Base-by-base conservation (phyloP, 2,329 filamentous ascomycete genomes). In the Karstenula rhodostoma region DNA sequence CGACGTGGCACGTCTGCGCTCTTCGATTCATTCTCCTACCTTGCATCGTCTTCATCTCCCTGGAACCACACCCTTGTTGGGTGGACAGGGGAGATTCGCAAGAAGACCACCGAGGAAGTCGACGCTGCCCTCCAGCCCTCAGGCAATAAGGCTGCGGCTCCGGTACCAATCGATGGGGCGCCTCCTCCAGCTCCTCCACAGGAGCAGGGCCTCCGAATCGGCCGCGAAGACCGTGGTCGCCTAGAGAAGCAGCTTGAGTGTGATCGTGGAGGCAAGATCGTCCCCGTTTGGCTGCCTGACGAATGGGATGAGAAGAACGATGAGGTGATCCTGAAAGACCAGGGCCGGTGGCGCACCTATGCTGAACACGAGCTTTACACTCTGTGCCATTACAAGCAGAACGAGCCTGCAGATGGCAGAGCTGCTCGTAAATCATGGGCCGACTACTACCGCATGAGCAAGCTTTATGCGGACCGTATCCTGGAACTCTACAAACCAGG, bases 21-120 rank as follows among this genome's bases (percentile, higher is more conserved):
- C 35, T 96, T 96, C 79, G 93, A 97, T 77, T 94, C 93, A 10
- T 93, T 98, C 73, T 87, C 90, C 58, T 90, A 96, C 78, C 87
- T 98, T 47, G 92, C 93, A 3, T 96, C 93, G n/a, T 84, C 90
- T 58, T 85, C 90, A 46, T 89, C 90, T 2, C 89, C 90, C 22
- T 98, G 94, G 94, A 92, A 93, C 70, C 94, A 97, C 80, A 95
- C 90, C 0, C 86, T 97, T 6, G 91, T 98, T 56, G 94, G 93
- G 48, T 98, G 94, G 94, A 97, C 94, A 3, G 94, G 94, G 60
- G 94, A 98, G 62, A 81, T 84, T 42, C 72, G 72, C 42, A 69
- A 73, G 10, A 62, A 71, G 27, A 66, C 78, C n/a, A 74, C 75
- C 25, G 73, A 75, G 19, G 63, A 65, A 19, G 71, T 70, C 15